Percentiles rank a stretch among this genome's conserved stretches.
Evolutionary conservation across 192 early-diverging fungal species (phyloP).

Genomic region (Pilobolus umbonatus): DNA sequence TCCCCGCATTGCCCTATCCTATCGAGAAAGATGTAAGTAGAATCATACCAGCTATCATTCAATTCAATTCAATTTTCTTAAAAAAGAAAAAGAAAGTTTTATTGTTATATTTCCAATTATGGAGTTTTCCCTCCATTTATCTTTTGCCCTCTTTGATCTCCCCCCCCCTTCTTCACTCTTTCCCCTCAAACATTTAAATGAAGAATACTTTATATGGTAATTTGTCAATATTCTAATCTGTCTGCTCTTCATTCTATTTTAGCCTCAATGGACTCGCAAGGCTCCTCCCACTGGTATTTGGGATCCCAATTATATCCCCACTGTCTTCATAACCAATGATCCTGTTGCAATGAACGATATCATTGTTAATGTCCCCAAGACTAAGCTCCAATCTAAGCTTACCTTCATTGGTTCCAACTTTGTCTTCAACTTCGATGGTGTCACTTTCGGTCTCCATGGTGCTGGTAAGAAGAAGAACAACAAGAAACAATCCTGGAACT

Average conservation of each 20-base stretch:
- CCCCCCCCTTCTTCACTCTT: no score
- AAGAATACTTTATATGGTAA: not conserved
- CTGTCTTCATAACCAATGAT: constrained; percentile 34
- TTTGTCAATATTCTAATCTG: constrained; percentile 1
- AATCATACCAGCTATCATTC: no score
- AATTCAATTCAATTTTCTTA: no score
- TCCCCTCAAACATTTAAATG: no score
- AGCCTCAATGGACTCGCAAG: constrained; percentile 36
- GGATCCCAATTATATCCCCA: constrained; percentile 46
- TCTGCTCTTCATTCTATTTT: not conserved
- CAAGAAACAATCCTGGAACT: constrained; percentile 46
- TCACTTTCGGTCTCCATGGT: constrained; percentile 40
- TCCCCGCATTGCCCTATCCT: constrained; percentile 38
- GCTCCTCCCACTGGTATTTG: constrained; percentile 27
- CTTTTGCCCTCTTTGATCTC: not conserved
- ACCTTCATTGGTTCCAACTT: constrained; percentile 37
- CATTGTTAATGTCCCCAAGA: constrained; percentile 16
- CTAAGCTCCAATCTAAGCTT: constrained; percentile 16
- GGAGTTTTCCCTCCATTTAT: not conserved
- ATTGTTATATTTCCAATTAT: constrained; percentile 30
- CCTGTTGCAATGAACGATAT: constrained; percentile 18
- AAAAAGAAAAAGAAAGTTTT: no score
- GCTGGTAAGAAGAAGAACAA: constrained; percentile 50
- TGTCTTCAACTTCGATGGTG: constrained; percentile 29
- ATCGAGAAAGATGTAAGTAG: constrained; percentile 28